Conservation (phyloP, 192 early-diverging fungal genomes). For the Gamsiella multidivaricata region DNA sequence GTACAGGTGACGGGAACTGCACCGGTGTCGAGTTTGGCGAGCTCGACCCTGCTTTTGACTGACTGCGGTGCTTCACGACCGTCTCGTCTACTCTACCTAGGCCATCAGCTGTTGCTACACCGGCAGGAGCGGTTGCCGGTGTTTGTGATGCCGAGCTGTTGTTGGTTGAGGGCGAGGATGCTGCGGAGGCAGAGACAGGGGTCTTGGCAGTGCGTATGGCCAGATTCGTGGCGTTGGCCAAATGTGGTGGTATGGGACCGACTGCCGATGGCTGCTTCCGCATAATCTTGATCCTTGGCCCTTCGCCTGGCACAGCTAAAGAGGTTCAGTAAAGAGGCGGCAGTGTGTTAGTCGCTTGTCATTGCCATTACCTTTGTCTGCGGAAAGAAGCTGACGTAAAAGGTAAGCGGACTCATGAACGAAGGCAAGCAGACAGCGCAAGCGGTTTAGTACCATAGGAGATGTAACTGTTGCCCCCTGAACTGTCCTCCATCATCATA, state of each 20-base stretch:
- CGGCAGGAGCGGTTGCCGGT: not conserved
- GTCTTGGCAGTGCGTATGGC: conserved; percentile 24
- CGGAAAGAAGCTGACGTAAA: not conserved
- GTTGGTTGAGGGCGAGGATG: not conserved
- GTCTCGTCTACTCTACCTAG: no score
- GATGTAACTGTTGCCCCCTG: not conserved
- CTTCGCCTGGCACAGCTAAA: conserved; percentile 7
- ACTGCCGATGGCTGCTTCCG: not conserved
- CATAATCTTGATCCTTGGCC: conserved; percentile 20
- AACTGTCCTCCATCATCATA: conserved; percentile 26
- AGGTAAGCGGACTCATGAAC: not conserved
- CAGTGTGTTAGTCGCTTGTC: no score
- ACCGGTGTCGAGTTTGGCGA: conserved; percentile 15
- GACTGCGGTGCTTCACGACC: conserved; percentile 10
- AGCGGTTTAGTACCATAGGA: conserved; percentile 11
- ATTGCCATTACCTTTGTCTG: not conserved
- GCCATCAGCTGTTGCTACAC: not conserved
- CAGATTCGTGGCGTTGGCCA: conserved; percentile 35
- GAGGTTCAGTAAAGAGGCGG: not conserved
- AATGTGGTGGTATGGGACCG: conserved; percentile 24
- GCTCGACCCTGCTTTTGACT: conserved; percentile 31
- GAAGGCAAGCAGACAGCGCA: no score
- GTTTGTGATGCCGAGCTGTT: not conserved
- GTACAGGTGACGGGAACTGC: conserved; percentile 15
- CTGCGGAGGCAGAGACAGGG: not conserved